Conservation (phyloP, 2,329 filamentous ascomycete species). For the Aspergillus sclerotialis region DNA sequence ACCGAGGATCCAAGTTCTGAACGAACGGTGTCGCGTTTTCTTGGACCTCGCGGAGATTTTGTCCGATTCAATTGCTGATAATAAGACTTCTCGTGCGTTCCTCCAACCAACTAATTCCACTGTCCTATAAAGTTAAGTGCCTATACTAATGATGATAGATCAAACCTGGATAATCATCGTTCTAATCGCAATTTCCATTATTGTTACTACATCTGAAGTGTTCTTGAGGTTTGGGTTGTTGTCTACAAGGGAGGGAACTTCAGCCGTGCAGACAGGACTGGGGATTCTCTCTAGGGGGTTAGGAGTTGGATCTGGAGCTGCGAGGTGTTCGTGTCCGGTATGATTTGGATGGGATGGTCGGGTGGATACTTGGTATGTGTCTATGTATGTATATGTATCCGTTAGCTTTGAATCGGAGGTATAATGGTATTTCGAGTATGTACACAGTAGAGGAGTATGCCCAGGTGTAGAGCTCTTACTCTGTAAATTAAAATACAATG, state of each 20-base stretch:
- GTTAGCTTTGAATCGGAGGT: too few species aligned
- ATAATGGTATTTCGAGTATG: too few species aligned
- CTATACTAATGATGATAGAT: conserved; percentile 25
- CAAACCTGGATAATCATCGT: conserved; percentile 99
- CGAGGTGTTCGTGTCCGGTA: too few species aligned
- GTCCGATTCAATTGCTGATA: conserved; percentile 83
- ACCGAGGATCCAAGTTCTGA: conserved; percentile 89
- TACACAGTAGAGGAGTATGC: too few species aligned
- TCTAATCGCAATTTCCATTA: conserved; percentile 82
- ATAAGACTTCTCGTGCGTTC: conserved; percentile 72
- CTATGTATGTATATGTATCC: too few species aligned
- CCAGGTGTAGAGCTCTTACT: too few species aligned
- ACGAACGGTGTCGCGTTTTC: conserved; percentile 94
- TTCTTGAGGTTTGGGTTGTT: conserved; percentile 77
- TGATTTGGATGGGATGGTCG: too few species aligned
- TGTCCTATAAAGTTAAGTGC: background rate
- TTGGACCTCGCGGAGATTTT: conserved; percentile 93
- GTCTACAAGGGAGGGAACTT: conserved; percentile 24
- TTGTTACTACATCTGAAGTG: conserved; percentile 86
- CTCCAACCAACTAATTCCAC: background rate
- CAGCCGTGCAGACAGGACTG: too few species aligned
- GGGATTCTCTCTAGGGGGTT: too few species aligned
- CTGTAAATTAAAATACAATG: too few species aligned
- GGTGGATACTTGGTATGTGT: too few species aligned
- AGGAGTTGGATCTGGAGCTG: too few species aligned